Conservation (phyloP, 768 basidiomycete species). For the Phanerodontia chrysosporium region DNA sequence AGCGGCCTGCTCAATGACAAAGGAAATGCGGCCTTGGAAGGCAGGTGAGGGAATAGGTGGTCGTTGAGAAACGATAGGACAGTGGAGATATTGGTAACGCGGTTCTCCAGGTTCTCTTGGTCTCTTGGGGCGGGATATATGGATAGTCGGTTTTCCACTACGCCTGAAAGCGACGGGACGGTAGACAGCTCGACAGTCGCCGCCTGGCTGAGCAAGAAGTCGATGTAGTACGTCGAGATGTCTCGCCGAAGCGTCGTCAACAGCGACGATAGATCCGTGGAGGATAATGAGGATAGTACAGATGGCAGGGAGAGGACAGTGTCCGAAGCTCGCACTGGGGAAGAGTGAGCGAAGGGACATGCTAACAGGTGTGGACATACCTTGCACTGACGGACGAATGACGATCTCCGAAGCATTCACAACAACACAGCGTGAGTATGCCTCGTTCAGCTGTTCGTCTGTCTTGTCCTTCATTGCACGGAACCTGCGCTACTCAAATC, state of each 20-base stretch:
- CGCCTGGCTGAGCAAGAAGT: constrained; percentile 52
- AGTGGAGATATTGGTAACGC: constrained; percentile 51
- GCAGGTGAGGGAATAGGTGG: constrained; percentile 54
- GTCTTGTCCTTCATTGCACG: constrained; percentile 51
- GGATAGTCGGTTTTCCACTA: constrained; percentile 43
- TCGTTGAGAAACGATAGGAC: constrained; percentile 61
- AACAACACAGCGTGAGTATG: constrained; percentile 55
- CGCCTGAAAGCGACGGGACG: constrained; percentile 29
- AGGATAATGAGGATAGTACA: constrained; percentile 56
- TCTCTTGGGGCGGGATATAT: constrained; percentile 42
- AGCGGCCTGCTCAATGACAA: constrained; percentile 58
- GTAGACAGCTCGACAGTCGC: constrained; percentile 36
- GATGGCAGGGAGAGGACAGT: constrained; percentile 46
- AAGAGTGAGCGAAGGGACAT: neutral
- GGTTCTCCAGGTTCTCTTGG: constrained; percentile 31
- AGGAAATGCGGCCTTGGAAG: constrained; percentile 47
- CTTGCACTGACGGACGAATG: constrained; percentile 48
- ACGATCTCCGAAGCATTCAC: constrained; percentile 46
- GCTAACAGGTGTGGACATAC: constrained; percentile 26
- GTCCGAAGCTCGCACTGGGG: constrained; percentile 53
- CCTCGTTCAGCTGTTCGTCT: constrained; percentile 71
- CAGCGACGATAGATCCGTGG: constrained; percentile 48
- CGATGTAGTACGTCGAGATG: constrained; percentile 54
- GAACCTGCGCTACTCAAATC: constrained; percentile 44
- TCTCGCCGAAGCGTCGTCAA: constrained; percentile 65